Evolutionary conservation across 1,284 basidiomycete species (phyloP).

Genomic region (Xerocomus nothofagi): DNA sequence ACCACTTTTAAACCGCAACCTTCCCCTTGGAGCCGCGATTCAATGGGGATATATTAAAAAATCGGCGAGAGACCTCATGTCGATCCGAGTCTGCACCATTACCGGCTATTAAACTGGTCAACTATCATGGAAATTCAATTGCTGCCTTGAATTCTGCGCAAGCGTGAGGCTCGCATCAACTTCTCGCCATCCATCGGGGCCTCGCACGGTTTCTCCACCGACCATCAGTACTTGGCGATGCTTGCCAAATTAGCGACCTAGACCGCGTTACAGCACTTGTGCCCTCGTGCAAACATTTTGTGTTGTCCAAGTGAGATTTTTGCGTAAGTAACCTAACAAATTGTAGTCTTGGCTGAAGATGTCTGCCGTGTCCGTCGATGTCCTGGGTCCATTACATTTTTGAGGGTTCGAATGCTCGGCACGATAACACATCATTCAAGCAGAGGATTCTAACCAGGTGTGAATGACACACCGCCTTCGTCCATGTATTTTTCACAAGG

Average conservation of each 20-base stretch:
- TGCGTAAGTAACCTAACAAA: neutral
- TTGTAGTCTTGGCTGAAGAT: neutral
- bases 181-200: neutral
- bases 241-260: neutral
- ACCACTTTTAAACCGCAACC: neutral
- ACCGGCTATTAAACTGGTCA: neutral
- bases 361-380: neutral
- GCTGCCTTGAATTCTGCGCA: neutral
- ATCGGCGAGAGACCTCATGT: no score
- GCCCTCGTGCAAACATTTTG: neutral
- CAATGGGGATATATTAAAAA: no score
- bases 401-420: neutral
- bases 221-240: neutral
- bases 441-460: neutral
- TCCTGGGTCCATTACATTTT: conserved; percentile 1
- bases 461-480: neutral
- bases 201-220: neutral
- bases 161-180: neutral
- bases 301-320: neutral
- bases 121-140: no score
- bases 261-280: neutral
- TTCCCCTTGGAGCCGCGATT: neutral
- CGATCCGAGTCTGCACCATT: neutral
- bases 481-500: neutral
- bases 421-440: neutral